Evolutionary conservation across 2,329 filamentous ascomycete genomes (phyloP).

Genomic region (Pyrenochaeta sp.): DNA sequence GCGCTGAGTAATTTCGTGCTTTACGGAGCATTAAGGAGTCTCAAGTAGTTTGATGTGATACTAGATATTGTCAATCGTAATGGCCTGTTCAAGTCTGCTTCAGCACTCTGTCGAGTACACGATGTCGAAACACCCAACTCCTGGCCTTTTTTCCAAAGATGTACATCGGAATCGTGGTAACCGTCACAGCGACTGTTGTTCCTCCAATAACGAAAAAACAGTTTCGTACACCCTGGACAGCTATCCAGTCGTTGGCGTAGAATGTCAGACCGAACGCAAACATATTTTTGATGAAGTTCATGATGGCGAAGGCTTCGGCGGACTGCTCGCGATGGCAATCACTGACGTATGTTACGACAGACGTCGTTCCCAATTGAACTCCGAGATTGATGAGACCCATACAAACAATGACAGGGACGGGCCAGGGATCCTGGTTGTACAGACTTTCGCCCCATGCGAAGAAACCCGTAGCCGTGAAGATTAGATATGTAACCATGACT

Average conservation of each 20-base stretch:
- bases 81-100: no score
- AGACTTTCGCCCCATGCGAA: conserved; percentile 32
- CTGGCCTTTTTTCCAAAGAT: conserved; percentile 33
- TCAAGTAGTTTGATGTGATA: no score
- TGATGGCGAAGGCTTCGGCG: conserved; percentile 33
- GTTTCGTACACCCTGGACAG: conserved; percentile 24
- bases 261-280: conserved; percentile 34
- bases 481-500: conserved; percentile 29
- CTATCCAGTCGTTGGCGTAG: conserved; percentile 33
- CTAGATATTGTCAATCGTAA: no score
- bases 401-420: conserved; percentile 34
- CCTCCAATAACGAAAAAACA: conserved; percentile 32
- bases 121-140: conserved; percentile 43
- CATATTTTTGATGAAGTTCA: conserved; percentile 38
- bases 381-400: conserved; percentile 36
- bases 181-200: conserved; percentile 25
- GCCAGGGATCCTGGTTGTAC: conserved; percentile 28
- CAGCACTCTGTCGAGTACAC: conserved; percentile 25
- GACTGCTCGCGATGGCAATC: conserved; percentile 34
- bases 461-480: conserved; percentile 31
- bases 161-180: conserved; percentile 34
- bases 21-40: no score
- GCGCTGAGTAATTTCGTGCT: no score
- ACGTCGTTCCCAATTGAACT: conserved; percentile 29
- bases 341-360: conserved; percentile 30